Evolutionary conservation across 208 protist genomes (phyloP).

Genomic region (Acanthamoeba sp.): DNA sequence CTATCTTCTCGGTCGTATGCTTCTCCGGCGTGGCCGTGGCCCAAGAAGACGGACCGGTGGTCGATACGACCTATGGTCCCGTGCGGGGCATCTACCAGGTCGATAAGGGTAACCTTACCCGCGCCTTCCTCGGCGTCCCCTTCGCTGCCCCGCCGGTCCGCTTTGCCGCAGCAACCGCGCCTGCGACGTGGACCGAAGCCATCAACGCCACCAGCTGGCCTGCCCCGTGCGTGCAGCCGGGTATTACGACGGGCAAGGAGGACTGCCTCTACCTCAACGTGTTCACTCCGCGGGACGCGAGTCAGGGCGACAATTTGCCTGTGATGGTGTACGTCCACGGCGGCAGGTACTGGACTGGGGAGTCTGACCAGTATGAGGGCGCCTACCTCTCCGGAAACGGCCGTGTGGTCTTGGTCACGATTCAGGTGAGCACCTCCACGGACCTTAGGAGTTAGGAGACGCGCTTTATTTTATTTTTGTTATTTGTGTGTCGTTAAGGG

Average conservation of each 20-base stretch:
- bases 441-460: neutral
- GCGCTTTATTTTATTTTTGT: no score
- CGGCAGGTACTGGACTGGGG: slow-evolving; percentile 27
- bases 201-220: slow-evolving; percentile 3
- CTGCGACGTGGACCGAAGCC: slow-evolving; percentile 1
- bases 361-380: slow-evolving; percentile 19
- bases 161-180: neutral
- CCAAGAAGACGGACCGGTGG: neutral
- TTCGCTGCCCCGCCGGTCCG: slow-evolving; percentile 43
- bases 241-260: neutral
- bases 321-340: slow-evolving; percentile 45
- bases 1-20: neutral
- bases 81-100: slow-evolving; percentile 30
- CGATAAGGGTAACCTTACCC: neutral
- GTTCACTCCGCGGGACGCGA: neutral
- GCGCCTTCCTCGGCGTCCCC: slow-evolving; percentile 45
- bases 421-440: neutral
- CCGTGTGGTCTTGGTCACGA: slow-evolving; percentile 3
- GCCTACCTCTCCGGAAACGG: slow-evolving; percentile 16
- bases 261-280: slow-evolving; percentile 69
- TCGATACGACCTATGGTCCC: slow-evolving; percentile 11
- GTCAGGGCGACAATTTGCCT: neutral
- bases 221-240: neutral
- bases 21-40: neutral
- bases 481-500: neutral